A percentile compares a stretch with the other conserved stretches of the same genome.
Conservation (phyloP, 176 grass and related monocot genomes). For the Echinochloa phyllopogon region DNA sequence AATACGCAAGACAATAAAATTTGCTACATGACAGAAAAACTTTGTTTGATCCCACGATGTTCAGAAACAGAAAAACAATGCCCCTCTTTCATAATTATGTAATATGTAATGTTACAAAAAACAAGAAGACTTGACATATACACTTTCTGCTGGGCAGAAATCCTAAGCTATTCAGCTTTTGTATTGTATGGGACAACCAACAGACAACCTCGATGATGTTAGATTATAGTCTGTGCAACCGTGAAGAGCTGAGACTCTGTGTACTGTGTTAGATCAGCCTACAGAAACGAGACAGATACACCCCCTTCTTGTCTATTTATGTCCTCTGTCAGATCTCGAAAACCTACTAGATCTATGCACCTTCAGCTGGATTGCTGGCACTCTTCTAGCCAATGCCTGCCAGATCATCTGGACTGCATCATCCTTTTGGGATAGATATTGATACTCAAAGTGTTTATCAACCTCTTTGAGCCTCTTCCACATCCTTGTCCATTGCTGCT, state of each 20-base stretch:
- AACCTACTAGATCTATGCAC: slow-evolving; percentile 67
- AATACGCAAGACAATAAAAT: neutral
- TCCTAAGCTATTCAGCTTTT: neutral
- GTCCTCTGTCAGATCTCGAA: slow-evolving; percentile 48
- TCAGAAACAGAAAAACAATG: slow-evolving; percentile 9
- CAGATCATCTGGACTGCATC: slow-evolving; percentile 95
- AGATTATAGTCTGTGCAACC: neutral
- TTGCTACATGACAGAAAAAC: neutral
- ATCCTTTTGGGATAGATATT: slow-evolving; percentile 62
- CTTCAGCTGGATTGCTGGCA: slow-evolving; percentile 62
- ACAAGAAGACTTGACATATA: neutral
- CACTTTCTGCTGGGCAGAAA: slow-evolving; percentile 21
- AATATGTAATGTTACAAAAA: neutral
- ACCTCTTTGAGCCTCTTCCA: slow-evolving; percentile 82
- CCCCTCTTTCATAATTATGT: slow-evolving; percentile 8
- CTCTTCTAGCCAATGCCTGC: slow-evolving; percentile 69
- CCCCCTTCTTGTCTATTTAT: slow-evolving; percentile 29
- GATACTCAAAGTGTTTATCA: slow-evolving; percentile 77
- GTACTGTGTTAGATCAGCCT: slow-evolving; percentile 40
- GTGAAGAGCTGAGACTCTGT: neutral
- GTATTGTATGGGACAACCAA: neutral
- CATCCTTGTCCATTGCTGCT: slow-evolving; percentile 69
- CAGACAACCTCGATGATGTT: neutral
- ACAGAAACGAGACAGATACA: slow-evolving; percentile 17
- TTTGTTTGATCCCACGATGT: neutral